Base-by-base conservation (phyloP, 208 protist species). In the Crithidia sp. region DNA sequence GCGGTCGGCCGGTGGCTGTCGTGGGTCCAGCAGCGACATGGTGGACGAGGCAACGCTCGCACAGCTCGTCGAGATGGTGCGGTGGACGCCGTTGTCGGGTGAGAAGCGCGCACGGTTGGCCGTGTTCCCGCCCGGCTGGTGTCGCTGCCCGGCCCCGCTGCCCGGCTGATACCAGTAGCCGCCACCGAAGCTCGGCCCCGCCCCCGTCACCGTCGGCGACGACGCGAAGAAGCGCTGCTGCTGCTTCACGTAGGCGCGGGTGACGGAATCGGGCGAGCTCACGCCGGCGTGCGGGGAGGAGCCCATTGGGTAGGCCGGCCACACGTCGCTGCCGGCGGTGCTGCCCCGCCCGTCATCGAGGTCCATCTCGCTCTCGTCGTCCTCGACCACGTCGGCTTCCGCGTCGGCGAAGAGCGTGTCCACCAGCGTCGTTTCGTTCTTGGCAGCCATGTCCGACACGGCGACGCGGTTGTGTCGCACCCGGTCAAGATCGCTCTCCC, bases 401-500 rank as follows among this genome's bases (percentile, higher is more conserved):
- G 59, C 75, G 17, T 61, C 81, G n/a, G 72, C 77, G 54, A 93
- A 82, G 55, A 88, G 78, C 4, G 74, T 74, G 72, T 87, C 55
- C 2, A 87, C 71, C 39, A 93, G 83, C 7, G 63, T 71, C 7
- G 49, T 74, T 12, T 89, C 82, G 47, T 91, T 71, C 39, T 79
- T 72, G 17, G 82, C 83, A 19, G 84, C 78, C 0, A 73, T 43
- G 64, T 90, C 79, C 5, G 88, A 79, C 52, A 93, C 71, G 4
- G 82, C 75, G 28, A 93, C 72, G 53, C 81, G 84, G 53, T 79
- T 83, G 78, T 89, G 88, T 10, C 77, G 83, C 17, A 93, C 79
- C 37, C 76, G 52, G 60, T 85, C 79, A 0, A 52, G 12, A 39
- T 82, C 80, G 28, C 65, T 79, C 53, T 79, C 60, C 5, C 58